A percentile compares a stretch with the other conserved stretches of the same genome.
These are phyloP conservation scores for Penicillium soppii DNA, from an alignment of 495 filamentous ascomycete genomes.

Conservation along the genomic window DNA sequence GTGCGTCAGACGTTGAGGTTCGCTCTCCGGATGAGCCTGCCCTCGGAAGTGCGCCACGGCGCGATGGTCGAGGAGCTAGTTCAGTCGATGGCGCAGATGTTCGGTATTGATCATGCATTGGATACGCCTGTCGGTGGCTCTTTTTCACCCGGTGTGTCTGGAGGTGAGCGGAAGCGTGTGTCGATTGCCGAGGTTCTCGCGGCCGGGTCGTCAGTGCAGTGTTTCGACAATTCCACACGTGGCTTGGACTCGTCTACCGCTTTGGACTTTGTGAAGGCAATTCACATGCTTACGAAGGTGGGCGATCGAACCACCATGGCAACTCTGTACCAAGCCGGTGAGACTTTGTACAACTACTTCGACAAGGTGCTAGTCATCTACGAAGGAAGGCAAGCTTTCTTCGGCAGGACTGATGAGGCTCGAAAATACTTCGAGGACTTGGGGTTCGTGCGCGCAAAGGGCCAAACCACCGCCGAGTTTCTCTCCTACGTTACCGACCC, in stretches of 20 bases:
- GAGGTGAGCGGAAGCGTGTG: conserved; percentile 75
- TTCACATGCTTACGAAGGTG: conserved; percentile 46
- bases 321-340: conserved; percentile 61
- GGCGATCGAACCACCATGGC: conserved; percentile 45
- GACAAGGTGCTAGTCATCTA: conserved; percentile 70
- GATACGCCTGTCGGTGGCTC: conserved; percentile 80
- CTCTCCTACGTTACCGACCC: conserved; percentile 68
- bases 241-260: conserved; percentile 62
- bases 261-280: conserved; percentile 48
- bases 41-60: too few relatives aligned
- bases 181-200: conserved; percentile 66
- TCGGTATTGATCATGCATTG: conserved; percentile 74
- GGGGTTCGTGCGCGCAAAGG: conserved; percentile 59
- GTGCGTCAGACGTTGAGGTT: conserved; percentile 73
- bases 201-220: conserved; percentile 54
- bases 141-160: conserved; percentile 75
- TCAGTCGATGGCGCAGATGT: conserved; percentile 50
- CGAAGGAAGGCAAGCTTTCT: conserved; percentile 60
- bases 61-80: too few relatives aligned
- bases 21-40: too few relatives aligned
- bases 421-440: conserved; percentile 61
- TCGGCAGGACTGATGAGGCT: conserved; percentile 58
- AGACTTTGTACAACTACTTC: conserved; percentile 60
- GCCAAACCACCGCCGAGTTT: conserved; percentile 66
- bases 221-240: conserved; percentile 61